Evolutionary conservation across 805 yeast species (phyloP), one percentile per base, ranked within the genome.

Genomic region (Ogataea thermomethanolica): DNA sequence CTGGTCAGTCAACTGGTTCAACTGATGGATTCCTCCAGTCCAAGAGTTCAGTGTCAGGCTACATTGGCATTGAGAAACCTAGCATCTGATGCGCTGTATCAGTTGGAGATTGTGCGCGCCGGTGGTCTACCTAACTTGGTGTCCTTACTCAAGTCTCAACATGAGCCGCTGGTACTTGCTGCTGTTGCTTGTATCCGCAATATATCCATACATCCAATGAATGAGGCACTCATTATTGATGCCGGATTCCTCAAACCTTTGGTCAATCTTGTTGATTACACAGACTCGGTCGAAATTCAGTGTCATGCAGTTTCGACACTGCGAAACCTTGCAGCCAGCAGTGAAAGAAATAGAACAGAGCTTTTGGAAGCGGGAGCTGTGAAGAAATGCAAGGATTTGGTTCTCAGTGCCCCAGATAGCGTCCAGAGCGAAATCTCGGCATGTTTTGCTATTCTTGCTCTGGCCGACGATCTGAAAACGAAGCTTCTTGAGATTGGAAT

Each of bases 181-280:
- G 93, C 98, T 7, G 99, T 93, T 35, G 99, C 99, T 2, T 93
- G 99, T 67, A 88, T 93, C 49, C 81, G 99, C 68, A 93, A 93
- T 63, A 88, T 93, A 41, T 89, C 97, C 7, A 93, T 93, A 47
- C 98, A 93, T 59, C 97, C 99, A 24, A 74, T 86, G 64, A 93
- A 93, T 62, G 99, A 93, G 69, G 91, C 95, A 11, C 72, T 93
- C 42, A 93, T 93, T 34, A 93, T 93, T 41, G 97, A 93, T 50
- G 96, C 98, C 5, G 99, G 99, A 1, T 93, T 93, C 67, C 73
- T 93, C 56, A 81, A 82, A 56, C 98, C 99, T 8, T 74, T 93
- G 52, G 96, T 93, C 12, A 76, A 81, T 8, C 70, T 93, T 45
- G 78, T 93, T 50, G 90, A 84, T 60, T 86, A 82, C 62, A 76